Evolutionary conservation across 1,139 yeast genomes (phyloP), one percentile per base, ranked within the genome.

Genomic region (Debaryomycetaceae sp.): DNA sequence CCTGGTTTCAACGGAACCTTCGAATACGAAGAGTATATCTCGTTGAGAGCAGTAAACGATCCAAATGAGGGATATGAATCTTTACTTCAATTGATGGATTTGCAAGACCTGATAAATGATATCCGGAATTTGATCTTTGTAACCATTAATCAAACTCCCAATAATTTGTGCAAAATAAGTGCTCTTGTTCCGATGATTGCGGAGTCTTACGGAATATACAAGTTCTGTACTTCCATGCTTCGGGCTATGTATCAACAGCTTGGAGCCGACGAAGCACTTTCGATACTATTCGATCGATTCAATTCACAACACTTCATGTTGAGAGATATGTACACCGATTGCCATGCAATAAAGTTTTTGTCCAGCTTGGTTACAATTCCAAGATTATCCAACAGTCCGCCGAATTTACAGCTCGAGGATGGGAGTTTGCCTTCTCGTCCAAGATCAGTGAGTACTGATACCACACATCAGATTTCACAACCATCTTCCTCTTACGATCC

Each of bases 21-120:
- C 66, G 99, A 93, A 62, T 93, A 93, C 59, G 96, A 90, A 62
- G 99, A 93, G 60, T 93, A 91, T 60, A 83, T 91, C 38, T 88
- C 97, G 2, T 75, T 93, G 53, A 79, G 90, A 49, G 84, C 91
- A 4, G 95, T 89, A 36, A 85, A 88, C 58, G 97, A 93, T 60
- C 97, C 97, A 3, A 91, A 93, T 60, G 97, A 90, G 66, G 98
- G 98, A 6, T 93, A 87, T 60, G 97, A 91, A 58, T 83, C 96
- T 1, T 81, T 91, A 51, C 66, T 89, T 52, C 97, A 89, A 60
- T 72, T 93, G 57, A 85, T 90, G 90, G 82, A 83, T 45, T 72
- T 91, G 46, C 97, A 90, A 64, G 97, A 91, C 59, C 76, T 83
- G 40, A 81, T 91, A 50, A 95, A 88, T 60, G 86, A 85, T 51